A percentile compares a stretch with the other conserved stretches of the same genome.
These are phyloP conservation scores for Tricholomella constricta DNA, from an alignment of 768 basidiomycete genomes.

Conservation along the genomic window DNA sequence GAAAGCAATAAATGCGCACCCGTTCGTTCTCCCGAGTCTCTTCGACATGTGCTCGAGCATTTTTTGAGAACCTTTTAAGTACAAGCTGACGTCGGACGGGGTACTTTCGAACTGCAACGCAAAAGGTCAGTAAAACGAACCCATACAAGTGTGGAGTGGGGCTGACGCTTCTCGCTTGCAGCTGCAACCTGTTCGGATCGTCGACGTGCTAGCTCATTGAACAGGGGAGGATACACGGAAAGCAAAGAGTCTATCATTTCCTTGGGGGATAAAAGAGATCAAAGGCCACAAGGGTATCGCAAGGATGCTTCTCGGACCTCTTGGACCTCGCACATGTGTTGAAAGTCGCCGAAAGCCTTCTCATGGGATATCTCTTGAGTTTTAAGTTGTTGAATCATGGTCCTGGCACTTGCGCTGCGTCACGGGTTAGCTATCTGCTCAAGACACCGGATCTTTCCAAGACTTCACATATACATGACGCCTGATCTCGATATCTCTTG, in stretches of 20 bases:
- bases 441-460: not conserved
- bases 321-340: constrained; percentile 22
- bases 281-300: not conserved
- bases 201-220: constrained; percentile 35
- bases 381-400: constrained; percentile 26
- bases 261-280: constrained; percentile 15
- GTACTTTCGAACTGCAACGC: constrained; percentile 28
- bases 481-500: constrained; percentile 31
- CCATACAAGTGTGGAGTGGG: not conserved
- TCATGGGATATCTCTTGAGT: constrained; percentile 29
- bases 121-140: not conserved
- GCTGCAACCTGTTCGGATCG: constrained; percentile 34
- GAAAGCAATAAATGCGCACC: constrained; percentile 24
- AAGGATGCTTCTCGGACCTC: constrained; percentile 21
- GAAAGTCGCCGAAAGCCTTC: constrained; percentile 27
- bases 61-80: constrained; percentile 30
- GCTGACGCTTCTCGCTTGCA: constrained; percentile 41
- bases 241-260: constrained; percentile 23
- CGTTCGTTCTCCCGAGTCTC: constrained; percentile 36
- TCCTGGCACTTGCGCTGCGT: constrained; percentile 32
- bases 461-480: constrained; percentile 30
- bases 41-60: constrained; percentile 36
- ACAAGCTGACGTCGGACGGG: constrained; percentile 28
- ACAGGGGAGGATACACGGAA: constrained; percentile 26
- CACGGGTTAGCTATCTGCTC: not conserved